Evolutionary conservation across 164 flowering plant genomes (phyloP), one percentile per base, ranked within the genome.

Genomic region (Tinospora cordifolia): DNA sequence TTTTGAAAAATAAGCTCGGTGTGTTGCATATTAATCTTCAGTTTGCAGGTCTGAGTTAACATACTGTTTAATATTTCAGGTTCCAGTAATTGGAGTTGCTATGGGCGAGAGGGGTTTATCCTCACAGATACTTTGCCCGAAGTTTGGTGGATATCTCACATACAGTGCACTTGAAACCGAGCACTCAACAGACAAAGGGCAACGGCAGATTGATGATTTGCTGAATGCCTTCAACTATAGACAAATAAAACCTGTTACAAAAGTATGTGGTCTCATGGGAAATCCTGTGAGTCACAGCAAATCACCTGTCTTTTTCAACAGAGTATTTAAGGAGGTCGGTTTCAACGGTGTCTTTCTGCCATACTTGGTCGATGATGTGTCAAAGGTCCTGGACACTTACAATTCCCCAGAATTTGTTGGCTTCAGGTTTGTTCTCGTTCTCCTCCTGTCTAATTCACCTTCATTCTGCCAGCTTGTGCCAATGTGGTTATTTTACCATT

Each of bases 221-320:
- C 68, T 90, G 74, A 62, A 83, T 72, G 70, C 88, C 47, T 93
- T 84, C 86, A 91, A 90, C 72, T 78, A 91, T 74, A 86, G 92
- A 75, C 83, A 77, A 46, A 65, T 95, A 8, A 87, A 89, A 49
- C 81, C 84, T 69, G 88, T 88, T 60, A 95, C 97, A 34, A 90
- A 90, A 83, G 90, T 95, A 21, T 84, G 64, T 85, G 98, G 99
- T 44, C 76, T 92, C 74, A 87, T 95, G 76, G 99, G 99, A 74
- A 95, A 95, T 65, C 98, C 99, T 46, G 92, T 95, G 26, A 73
- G 89, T 49, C 98, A 95, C 81, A 95, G 98, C 85, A 95, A 92
- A 78, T 81, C 88, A 59, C 96, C 99, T 65, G 22, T 83, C 64
- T 69, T 92, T 67, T 86, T 81, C 71, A 95, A 95, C 73, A 79